phyloP scores from a whole-genome alignment of 1,139 yeast species.

The Kurtzmaniella quercitrusa region DNA sequence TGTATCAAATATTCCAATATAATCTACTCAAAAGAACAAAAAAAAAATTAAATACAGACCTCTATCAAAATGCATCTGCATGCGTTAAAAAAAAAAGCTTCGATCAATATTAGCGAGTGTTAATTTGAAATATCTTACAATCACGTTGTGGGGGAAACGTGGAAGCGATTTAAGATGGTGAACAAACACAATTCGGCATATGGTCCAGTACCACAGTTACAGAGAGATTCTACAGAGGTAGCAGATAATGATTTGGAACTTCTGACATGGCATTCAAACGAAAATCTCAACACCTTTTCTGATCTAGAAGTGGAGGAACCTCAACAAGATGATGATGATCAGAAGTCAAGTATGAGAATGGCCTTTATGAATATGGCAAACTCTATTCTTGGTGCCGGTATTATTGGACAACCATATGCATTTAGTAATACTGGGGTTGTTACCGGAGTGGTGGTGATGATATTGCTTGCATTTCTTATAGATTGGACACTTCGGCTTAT shows the following conservation, averaged over 20 bases:
- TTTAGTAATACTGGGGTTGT: constrained; percentile 73
- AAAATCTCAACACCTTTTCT: constrained; percentile 8
- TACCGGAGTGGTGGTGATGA: constrained; percentile 65
- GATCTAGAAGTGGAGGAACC: constrained; percentile 1
- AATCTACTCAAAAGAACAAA: too few species aligned
- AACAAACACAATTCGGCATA: not conserved
- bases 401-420: constrained; percentile 92
- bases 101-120: not conserved
- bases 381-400: constrained; percentile 90
- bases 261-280: constrained; percentile 18
- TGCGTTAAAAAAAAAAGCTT: not conserved
- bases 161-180: not conserved
- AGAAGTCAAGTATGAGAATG: constrained; percentile 59
- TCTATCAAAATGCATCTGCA: not conserved
- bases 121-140: not conserved
- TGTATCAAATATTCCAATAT: too few species aligned
- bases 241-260: constrained; percentile 22
- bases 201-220: constrained; percentile 6
- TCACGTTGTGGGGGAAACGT: not conserved
- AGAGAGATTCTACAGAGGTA: constrained; percentile 6
- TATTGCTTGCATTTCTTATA: constrained; percentile 60
- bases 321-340: constrained; percentile 9
- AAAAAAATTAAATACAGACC: too few species aligned
- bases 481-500: constrained; percentile 85
- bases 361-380: constrained; percentile 98